Conservation (phyloP, 495 filamentous ascomycete species). For the Aspergillus cavernicola region DNA sequence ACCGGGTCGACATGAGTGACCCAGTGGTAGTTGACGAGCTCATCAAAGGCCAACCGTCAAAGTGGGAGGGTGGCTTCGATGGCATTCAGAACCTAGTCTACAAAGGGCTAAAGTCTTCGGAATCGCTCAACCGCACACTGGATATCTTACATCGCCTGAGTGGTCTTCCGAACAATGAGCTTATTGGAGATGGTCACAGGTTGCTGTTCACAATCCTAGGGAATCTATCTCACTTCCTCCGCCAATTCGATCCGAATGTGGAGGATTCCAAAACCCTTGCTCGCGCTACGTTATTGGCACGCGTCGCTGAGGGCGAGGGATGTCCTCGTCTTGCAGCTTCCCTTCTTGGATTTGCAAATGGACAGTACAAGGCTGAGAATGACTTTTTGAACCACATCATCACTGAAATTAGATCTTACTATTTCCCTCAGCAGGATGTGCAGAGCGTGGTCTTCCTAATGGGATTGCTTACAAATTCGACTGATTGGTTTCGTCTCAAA, state of each 20-base stretch:
- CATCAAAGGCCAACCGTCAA: constrained; percentile 71
- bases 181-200: constrained; percentile 77
- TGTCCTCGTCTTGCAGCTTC: constrained; percentile 44
- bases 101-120: constrained; percentile 86
- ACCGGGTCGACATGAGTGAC: constrained; percentile 76
- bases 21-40: constrained; percentile 63
- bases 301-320: constrained; percentile 65
- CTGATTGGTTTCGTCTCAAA: constrained; percentile 85
- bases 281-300: constrained; percentile 65
- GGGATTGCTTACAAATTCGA: constrained; percentile 83
- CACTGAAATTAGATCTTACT: constrained; percentile 70
- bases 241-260: constrained; percentile 65
- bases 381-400: constrained; percentile 77
- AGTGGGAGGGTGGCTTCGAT: constrained; percentile 88
- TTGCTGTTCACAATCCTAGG: constrained; percentile 81
- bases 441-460: constrained; percentile 84
- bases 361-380: constrained; percentile 62
- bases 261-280: constrained; percentile 52
- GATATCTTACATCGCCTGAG: constrained; percentile 72
- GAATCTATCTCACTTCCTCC: constrained; percentile 84
- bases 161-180: constrained; percentile 69
- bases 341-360: constrained; percentile 66
- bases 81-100: constrained; percentile 82
- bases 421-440: constrained; percentile 80
- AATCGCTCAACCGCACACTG: constrained; percentile 73